Evolutionary conservation across 495 filamentous ascomycete species (phyloP), one percentile per base, ranked within the genome.

Genomic region (Tuber magnatum): DNA sequence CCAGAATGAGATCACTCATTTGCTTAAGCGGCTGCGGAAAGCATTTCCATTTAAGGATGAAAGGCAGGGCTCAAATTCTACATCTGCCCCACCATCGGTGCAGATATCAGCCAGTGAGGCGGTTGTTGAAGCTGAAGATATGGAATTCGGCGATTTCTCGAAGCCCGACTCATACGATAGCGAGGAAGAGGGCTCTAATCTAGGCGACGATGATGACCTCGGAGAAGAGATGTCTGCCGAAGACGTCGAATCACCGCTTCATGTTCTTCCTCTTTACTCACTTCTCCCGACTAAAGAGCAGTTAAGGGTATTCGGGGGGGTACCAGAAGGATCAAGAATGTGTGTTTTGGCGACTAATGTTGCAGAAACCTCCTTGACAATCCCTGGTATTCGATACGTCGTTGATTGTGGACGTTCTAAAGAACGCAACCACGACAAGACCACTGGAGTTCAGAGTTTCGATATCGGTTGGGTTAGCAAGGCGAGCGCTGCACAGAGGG

Each of bases 381-480:
- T 99, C 68, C 96, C 96, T 5, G 93, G 93, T 28, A 94, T 97
- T 75, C 88, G 92, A 73, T 99, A 97, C 81, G 96, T 99, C 24
- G 97, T 99, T 77, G 96, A 99, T 83, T 91, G 91, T 80, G 96
- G 96, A 43, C 88, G 96, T 61, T 89, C 92, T 3, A 99, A 99
- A 83, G 94, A 97, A 82, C 91, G 94, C 74, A 91, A 90, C 70
- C 98, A 93, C 80, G 91, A 98, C 80, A 85, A 88, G 22, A 84
- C 87, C 35, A 97, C 92, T 16, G 94, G 95, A 16, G 94, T 99
- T 0, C 95, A 98, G 83, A 97, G 90, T 79, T 99, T 97, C 81
- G 92, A 97, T 81, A 88, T 98, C 65, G 91, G 91, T 65, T 99
- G 94, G 93, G 95, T 97, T 77, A 97, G 94, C 86, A 98, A 99